Conservation (phyloP, 2,329 filamentous ascomycete genomes). For the Cordyceps militaris region DNA sequence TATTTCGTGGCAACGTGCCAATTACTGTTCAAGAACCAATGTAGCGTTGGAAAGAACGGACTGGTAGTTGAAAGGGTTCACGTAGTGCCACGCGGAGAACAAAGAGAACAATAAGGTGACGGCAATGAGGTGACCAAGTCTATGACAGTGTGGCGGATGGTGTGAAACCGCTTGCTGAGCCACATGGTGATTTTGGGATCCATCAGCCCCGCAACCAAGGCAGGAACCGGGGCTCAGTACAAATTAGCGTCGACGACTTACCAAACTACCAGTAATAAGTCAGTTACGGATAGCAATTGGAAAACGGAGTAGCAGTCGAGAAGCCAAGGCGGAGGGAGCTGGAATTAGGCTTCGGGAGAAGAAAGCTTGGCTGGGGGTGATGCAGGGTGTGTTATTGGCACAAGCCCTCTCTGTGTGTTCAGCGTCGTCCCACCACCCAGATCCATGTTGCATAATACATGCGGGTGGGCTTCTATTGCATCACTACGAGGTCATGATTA, state of each 20-base stretch:
- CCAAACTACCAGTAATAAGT: no score
- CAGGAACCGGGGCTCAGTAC: no score
- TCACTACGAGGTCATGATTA: neutral
- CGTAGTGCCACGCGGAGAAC: neutral
- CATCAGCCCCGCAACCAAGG: neutral
- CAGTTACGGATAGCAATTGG: no score
- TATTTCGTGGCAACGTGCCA: neutral
- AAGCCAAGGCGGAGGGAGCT: neutral
- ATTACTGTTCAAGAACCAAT: neutral
- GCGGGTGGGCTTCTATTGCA: neutral
- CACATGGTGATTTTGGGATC: neutral
- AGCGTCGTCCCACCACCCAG: neutral
- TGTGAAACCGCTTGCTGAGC: neutral
- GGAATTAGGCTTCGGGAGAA: neutral
- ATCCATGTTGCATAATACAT: neutral
- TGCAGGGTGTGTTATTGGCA: neutral
- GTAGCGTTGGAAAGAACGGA: neutral
- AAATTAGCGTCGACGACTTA: no score
- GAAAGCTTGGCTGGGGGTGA: neutral
- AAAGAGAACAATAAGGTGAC: neutral
- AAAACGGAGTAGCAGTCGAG: no score
- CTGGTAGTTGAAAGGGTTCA: no score
- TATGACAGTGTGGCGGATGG: conserved; percentile 5
- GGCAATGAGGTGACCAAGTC: neutral
- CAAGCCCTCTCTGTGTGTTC: neutral